These are phyloP conservation scores for Tylopilus sp. DNA, from an alignment of 768 basidiomycete genomes.

Conservation along the genomic window DNA sequence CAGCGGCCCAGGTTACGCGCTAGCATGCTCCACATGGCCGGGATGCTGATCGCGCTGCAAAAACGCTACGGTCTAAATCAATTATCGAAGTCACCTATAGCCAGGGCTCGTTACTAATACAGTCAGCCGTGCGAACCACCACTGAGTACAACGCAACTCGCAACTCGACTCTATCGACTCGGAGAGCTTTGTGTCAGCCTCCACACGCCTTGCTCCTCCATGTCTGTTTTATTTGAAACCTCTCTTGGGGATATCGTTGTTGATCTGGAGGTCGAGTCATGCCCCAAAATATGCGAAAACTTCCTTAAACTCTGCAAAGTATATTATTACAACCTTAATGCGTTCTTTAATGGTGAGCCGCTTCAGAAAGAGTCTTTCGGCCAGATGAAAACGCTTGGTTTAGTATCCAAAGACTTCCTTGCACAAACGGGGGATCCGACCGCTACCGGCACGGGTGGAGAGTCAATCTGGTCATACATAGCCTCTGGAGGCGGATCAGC, in stretches of 20 bases:
- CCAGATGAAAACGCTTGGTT: slow-evolving; percentile 1
- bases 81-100: too few relatives aligned
- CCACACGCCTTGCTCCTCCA: too few relatives aligned
- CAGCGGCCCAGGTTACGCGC: too few relatives aligned
- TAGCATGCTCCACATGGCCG: too few relatives aligned
- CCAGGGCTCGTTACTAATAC: too few relatives aligned
- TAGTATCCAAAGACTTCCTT: slow-evolving; percentile 96
- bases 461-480: slow-evolving; percentile 81
- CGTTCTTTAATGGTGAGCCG: slow-evolving; percentile 92
- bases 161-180: too few relatives aligned
- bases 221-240: slow-evolving; percentile 97
- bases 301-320: slow-evolving; percentile 97
- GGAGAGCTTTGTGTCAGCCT: too few relatives aligned
- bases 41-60: too few relatives aligned
- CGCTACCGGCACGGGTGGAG: slow-evolving; percentile 91
- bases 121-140: too few relatives aligned
- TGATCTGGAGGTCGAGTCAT: slow-evolving; percentile 87
- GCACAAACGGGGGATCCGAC: slow-evolving; percentile 97
- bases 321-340: slow-evolving; percentile 95
- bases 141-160: too few relatives aligned
- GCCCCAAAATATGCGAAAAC: slow-evolving; percentile 91
- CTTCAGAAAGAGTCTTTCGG: background rate
- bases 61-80: too few relatives aligned
- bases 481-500: slow-evolving; percentile 39
- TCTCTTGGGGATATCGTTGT: slow-evolving; percentile 96